These are phyloP conservation scores for Petrea volubilis DNA, from an alignment of 257 asterid species.

Conservation along the genomic window DNA sequence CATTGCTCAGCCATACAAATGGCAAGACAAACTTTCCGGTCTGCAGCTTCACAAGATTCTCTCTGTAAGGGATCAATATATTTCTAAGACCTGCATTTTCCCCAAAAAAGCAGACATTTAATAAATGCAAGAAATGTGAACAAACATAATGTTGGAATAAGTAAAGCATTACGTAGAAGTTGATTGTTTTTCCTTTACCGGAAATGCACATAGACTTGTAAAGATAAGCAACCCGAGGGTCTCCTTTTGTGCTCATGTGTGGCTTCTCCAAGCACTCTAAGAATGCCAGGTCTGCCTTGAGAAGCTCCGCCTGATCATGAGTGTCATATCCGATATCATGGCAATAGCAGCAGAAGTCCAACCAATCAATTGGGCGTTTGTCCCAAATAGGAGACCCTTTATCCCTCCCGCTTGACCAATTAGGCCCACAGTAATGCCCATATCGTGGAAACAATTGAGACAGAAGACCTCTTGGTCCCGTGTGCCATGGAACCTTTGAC, in stretches of 20 bases:
- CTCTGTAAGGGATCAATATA: conserved; percentile 80
- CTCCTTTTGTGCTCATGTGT: conserved; percentile 65
- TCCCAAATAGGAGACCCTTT: conserved; percentile 90
- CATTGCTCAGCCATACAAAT: conserved; percentile 47
- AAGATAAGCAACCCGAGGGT: conserved; percentile 61
- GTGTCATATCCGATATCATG: conserved; percentile 91
- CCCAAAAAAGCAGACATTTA: not conserved
- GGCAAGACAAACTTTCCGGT: conserved; percentile 41
- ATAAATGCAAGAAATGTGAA: conserved; percentile 2
- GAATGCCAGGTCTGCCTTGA: conserved; percentile 90
- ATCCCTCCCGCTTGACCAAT: conserved; percentile 95
- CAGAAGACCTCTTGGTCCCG: conserved; percentile 80
- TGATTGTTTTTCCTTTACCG: conserved; percentile 41
- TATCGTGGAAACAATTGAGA: conserved; percentile 88
- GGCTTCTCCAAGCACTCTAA: conserved; percentile 92
- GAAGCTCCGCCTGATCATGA: conserved; percentile 84
- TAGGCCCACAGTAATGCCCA: conserved; percentile 95
- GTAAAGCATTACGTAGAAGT: not conserved
- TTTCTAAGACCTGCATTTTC: conserved; percentile 71
- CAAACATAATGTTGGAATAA: not conserved
- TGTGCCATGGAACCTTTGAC: conserved; percentile 95
- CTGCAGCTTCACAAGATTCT: conserved; percentile 66
- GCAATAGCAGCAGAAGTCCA: conserved; percentile 96
- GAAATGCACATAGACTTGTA: conserved; percentile 89
- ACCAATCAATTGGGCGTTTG: conserved; percentile 90